phyloP scores from a whole-genome alignment of 441 rosid genomes.

The Pelargonium citronellum region DNA sequence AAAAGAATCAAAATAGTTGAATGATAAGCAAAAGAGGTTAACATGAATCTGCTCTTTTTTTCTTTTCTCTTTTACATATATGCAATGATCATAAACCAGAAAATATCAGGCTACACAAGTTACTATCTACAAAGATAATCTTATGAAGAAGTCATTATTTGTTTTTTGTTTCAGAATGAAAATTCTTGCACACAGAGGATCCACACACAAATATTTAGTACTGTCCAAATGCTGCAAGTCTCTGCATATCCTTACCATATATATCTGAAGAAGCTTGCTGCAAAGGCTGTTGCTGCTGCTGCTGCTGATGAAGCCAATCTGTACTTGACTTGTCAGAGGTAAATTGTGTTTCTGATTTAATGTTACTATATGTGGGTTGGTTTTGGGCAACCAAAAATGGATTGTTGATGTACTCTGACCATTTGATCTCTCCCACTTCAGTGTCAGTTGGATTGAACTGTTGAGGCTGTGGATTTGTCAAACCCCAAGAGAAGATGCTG shows the following conservation, averaged over 20 bases:
- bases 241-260: conserved; percentile 28
- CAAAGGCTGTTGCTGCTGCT: conserved; percentile 26
- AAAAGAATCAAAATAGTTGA: not conserved
- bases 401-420: conserved; percentile 56
- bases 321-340: conserved; percentile 29
- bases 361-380: conserved; percentile 35
- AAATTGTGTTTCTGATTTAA: conserved; percentile 42
- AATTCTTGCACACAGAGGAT: conserved; percentile 17
- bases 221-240: conserved; percentile 56
- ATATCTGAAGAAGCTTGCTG: conserved; percentile 20
- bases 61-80: not conserved
- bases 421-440: conserved; percentile 43
- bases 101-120: not conserved
- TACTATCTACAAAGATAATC: conserved; percentile 1
- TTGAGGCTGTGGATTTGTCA: conserved; percentile 15
- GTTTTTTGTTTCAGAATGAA: not conserved
- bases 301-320: conserved; percentile 3
- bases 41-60: not conserved
- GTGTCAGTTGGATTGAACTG: not conserved
- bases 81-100: conserved; percentile 11
- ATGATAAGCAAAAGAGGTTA: conserved; percentile 3
- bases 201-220: conserved; percentile 25
- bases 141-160: not conserved
- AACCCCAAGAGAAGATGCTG: conserved; percentile 40
- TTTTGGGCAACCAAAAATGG: conserved; percentile 46